Evolutionary conservation across 2,329 filamentous ascomycete genomes (phyloP), one percentile per base, ranked within the genome.

Genomic region (Pyricularia sp.): DNA sequence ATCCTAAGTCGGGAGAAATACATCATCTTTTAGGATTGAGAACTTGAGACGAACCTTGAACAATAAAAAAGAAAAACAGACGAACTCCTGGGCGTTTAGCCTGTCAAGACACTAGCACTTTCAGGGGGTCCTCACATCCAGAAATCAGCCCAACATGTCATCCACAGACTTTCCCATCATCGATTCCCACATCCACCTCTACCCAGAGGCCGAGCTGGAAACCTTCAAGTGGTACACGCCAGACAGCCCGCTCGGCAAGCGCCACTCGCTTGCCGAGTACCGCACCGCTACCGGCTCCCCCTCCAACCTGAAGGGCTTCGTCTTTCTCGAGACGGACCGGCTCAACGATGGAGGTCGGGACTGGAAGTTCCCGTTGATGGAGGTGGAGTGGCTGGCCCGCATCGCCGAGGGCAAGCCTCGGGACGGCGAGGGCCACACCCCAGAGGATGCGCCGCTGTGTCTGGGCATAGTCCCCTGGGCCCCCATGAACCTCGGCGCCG

Each of bases 161-260:
- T 22, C 64, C 31, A 60, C 65, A 65, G 57, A 65, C 70, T 77
- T 82, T 74, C 84, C 81, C 71, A 87, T 96, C 72, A 85, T 97
- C 75, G 93, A 97, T 79, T 88, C 91, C 53, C 93, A 97, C 79
- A 88, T 97, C 76, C 93, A 97, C 78, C 86, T 97, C 72, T 96
- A 86, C 79, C 89, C 91, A 60, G 75, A 79, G 60, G 82, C 83
- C 64, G 89, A 93, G 70, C 73, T 89, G 64, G 72, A 81, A 65
- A 82, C 84, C 53, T 84, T 96, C 68, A 78, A 84, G 66, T 96
- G 91, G 92, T 84, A 85, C 77, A 81, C 75, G 3, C 77, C 84
- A 5, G 77, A 80, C 61, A 76, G 82, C 71, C 80, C 85, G 4
- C 79, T 96, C 63, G 80, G 83, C 62, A 81, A 81, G 63, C 85